phyloP scores from a whole-genome alignment of 805 yeast genomes.

The Kluyveromyces nonfermentans region DNA sequence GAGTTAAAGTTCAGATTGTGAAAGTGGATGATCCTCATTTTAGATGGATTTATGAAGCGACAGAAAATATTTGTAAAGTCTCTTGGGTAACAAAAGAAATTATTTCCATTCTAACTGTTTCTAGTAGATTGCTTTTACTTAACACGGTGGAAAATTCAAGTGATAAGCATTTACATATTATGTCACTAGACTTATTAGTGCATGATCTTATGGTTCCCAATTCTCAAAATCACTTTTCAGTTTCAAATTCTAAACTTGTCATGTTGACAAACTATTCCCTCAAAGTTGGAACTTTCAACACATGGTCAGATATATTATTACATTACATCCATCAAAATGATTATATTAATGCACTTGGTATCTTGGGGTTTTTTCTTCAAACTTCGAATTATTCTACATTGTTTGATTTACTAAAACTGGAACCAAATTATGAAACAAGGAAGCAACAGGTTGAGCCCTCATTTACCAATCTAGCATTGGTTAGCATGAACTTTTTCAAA shows the following conservation, averaged over 20 bases:
- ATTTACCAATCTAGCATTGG: conserved; percentile 22
- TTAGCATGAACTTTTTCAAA: conserved; percentile 20
- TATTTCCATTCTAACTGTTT: conserved; percentile 18
- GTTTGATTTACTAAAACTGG: conserved; percentile 11
- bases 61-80: conserved; percentile 6
- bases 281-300: conserved; percentile 19
- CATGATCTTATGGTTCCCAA: conserved; percentile 23
- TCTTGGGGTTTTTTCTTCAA: conserved; percentile 15
- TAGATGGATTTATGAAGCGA: conserved; percentile 13
- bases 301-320: conserved; percentile 27
- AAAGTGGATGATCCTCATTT: conserved; percentile 8
- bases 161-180: conserved; percentile 2
- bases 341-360: conserved; percentile 21
- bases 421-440: conserved; percentile 8
- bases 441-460: conserved; percentile 22
- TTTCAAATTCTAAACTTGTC: conserved; percentile 12
- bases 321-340: conserved; percentile 23
- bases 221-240: conserved; percentile 13
- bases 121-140: conserved; percentile 20
- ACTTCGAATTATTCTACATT: conserved; percentile 2
- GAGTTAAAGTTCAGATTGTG: background rate
- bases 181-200: conserved; percentile 18
- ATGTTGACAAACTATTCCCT: conserved; percentile 20
- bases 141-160: conserved; percentile 1
- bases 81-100: conserved; percentile 19